phyloP scores from a whole-genome alignment of 2,329 filamentous ascomycete genomes.

The Arthrocladium fulminans region DNA sequence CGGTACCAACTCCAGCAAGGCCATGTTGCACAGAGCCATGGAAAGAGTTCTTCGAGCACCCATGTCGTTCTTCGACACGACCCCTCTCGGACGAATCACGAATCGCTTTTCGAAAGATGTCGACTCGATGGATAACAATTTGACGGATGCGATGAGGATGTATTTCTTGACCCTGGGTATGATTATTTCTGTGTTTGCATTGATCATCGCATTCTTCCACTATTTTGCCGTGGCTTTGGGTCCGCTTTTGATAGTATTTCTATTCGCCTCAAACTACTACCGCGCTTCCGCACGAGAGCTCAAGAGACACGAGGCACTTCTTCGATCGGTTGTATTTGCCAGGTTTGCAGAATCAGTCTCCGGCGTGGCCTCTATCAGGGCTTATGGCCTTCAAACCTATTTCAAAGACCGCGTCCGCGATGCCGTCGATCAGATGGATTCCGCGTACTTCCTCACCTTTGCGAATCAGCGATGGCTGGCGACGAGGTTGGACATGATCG shows the following conservation, averaged over 20 bases:
- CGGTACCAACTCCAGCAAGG: conserved; percentile 72
- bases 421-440: conserved; percentile 83
- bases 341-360: conserved; percentile 83
- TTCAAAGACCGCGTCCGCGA: conserved; percentile 63
- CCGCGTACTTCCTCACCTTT: conserved; percentile 89
- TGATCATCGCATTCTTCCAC: conserved; percentile 93
- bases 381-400: conserved; percentile 70
- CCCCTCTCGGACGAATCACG: conserved; percentile 85
- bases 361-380: conserved; percentile 75
- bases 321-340: conserved; percentile 80
- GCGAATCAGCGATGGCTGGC: conserved; percentile 93
- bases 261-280: conserved; percentile 80
- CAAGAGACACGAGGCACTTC: conserved; percentile 84
- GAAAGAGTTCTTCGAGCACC: conserved; percentile 60
- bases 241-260: conserved; percentile 65
- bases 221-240: conserved; percentile 68
- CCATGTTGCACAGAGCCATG: conserved; percentile 73
- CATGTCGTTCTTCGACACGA: conserved; percentile 94
- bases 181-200: conserved; percentile 72
- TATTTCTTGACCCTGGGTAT: conserved; percentile 77
- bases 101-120: conserved; percentile 95
- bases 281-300: conserved; percentile 84
- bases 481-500: conserved; percentile 73
- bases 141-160: conserved; percentile 85
- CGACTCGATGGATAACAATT: conserved; percentile 89